phyloP scores from a whole-genome alignment of 352 stramenopile species.

The Pythium aquatile region DNA sequence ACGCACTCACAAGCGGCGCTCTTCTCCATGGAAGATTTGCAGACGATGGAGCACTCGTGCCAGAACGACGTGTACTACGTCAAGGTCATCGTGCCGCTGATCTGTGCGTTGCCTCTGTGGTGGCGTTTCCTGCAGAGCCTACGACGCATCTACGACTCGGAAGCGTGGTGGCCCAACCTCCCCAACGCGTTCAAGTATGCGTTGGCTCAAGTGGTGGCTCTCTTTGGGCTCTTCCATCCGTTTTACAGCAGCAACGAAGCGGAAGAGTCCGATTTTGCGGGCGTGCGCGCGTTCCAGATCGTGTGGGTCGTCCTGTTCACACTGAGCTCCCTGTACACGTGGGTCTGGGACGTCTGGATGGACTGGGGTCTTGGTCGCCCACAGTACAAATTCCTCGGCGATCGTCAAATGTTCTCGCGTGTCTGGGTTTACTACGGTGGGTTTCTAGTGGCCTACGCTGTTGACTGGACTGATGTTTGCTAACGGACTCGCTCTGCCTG shows the following conservation, averaged over 20 bases:
- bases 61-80: conserved; percentile 90
- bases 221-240: conserved; percentile 87
- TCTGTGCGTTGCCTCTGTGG: conserved; percentile 94
- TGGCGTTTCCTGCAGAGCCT: conserved; percentile 97
- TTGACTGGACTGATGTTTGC: neutral
- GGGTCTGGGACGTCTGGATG: conserved; percentile 86
- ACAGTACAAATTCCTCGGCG: conserved; percentile 73
- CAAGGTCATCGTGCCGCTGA: conserved; percentile 92
- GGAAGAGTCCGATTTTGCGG: conserved; percentile 18
- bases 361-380: conserved; percentile 81
- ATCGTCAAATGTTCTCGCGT: conserved; percentile 84
- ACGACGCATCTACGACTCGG: conserved; percentile 93
- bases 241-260: conserved; percentile 45
- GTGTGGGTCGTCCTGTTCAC: conserved; percentile 81
- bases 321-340: conserved; percentile 76
- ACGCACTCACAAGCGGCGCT: neutral
- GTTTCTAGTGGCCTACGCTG: neutral
- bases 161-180: conserved; percentile 94
- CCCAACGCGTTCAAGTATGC: conserved; percentile 96
- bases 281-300: conserved; percentile 44
- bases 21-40: conserved; percentile 20
- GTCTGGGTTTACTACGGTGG: conserved; percentile 74
- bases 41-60: conserved; percentile 30
- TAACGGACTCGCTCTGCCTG: neutral
- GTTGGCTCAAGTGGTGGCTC: conserved; percentile 76